Conservation (phyloP, 805 yeast genomes). For the Naumovozyma castellii region DNA sequence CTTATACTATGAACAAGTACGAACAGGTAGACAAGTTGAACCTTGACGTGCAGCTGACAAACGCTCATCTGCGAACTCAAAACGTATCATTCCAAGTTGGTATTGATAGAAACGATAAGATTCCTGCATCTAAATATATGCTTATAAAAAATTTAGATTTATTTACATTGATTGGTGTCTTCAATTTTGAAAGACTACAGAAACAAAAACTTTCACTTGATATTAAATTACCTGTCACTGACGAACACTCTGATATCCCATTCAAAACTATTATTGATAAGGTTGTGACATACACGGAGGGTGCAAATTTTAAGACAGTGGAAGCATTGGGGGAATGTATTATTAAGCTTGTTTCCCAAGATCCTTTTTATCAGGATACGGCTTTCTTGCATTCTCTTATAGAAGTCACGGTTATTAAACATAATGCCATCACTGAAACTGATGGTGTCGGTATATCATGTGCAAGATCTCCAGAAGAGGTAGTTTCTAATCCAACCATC, state of each 20-base stretch:
- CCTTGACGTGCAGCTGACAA: constrained; percentile 14
- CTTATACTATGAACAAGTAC: constrained; percentile 33
- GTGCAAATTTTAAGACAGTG: constrained; percentile 79
- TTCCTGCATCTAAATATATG: constrained; percentile 8
- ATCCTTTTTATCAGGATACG: constrained; percentile 27
- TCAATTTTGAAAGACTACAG: constrained; percentile 77
- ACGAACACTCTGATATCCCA: constrained; percentile 8
- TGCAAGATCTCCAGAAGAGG: constrained; percentile 37
- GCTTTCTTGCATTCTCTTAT: constrained; percentile 31
- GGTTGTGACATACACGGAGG: constrained; percentile 55
- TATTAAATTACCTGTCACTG: constrained; percentile 34
- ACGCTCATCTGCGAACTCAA: constrained; percentile 26
- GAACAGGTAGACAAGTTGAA: constrained; percentile 15
- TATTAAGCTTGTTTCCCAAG: constrained; percentile 45
- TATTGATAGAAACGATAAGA: constrained; percentile 1
- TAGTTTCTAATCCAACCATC: constrained; percentile 11
- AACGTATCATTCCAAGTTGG: constrained; percentile 18
- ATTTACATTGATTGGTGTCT: constrained; percentile 83
- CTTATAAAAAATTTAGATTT: constrained; percentile 45
- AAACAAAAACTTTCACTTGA: constrained; percentile 67
- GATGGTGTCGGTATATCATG: constrained; percentile 86
- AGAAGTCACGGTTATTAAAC: constrained; percentile 66
- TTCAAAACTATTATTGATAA: constrained; percentile 38
- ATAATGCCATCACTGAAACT: constrained; percentile 79
- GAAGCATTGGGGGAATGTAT: constrained; percentile 80